Evolutionary conservation across 441 rosid species (phyloP).

Genomic region (Corymbia citriodora): DNA sequence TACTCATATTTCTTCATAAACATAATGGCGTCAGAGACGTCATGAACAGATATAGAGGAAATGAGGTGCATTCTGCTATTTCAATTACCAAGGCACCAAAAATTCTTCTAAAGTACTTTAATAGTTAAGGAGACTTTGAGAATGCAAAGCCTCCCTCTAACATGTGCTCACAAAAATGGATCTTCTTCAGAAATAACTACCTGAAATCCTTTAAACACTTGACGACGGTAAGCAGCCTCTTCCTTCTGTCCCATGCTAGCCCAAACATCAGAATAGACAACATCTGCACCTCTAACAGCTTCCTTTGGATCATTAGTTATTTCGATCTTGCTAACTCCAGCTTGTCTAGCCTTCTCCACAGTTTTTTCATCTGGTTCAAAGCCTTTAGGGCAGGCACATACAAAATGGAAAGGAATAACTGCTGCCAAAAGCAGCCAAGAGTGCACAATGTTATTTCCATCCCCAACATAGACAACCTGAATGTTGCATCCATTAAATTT

Average conservation of each 20-base stretch:
- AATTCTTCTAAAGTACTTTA: neutral
- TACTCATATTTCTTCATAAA: neutral
- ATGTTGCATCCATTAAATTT: neutral
- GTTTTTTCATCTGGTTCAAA: constrained; percentile 87
- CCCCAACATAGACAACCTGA: constrained; percentile 97
- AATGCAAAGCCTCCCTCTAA: neutral
- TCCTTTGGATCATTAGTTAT: constrained; percentile 81
- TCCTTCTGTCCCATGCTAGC: constrained; percentile 99
- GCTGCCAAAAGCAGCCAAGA: constrained; percentile 93
- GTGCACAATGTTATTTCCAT: constrained; percentile 96
- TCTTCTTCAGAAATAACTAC: constrained; percentile 18
- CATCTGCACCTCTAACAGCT: constrained; percentile 93
- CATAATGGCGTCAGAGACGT: neutral
- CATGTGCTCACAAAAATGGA: neutral
- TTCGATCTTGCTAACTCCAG: constrained; percentile 93
- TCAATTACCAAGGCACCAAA: neutral
- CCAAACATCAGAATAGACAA: constrained; percentile 98
- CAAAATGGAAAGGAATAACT: constrained; percentile 89
- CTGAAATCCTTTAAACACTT: constrained; percentile 96
- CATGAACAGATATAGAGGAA: neutral
- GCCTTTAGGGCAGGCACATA: constrained; percentile 91
- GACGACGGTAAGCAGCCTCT: constrained; percentile 81
- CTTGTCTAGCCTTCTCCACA: constrained; percentile 61
- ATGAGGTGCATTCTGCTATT: neutral
- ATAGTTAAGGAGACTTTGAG: neutral